phyloP scores from a whole-genome alignment of 129 eudicot genomes.

The Flaveria trinervia region DNA sequence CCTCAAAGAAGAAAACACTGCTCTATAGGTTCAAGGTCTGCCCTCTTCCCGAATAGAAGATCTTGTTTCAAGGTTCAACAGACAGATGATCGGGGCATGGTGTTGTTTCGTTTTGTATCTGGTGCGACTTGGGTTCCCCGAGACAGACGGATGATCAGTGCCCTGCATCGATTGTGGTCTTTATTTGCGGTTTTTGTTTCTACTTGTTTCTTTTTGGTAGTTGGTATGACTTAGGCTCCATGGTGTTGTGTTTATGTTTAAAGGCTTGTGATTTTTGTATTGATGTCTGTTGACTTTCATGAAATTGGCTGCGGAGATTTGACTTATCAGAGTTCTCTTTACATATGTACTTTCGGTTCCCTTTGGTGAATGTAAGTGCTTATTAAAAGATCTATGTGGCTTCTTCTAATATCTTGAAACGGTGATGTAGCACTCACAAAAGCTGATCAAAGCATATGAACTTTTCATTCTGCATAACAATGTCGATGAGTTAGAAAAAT shows the following conservation, averaged over 20 bases:
- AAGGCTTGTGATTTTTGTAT: slow-evolving; percentile 1
- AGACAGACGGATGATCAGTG: too few relatives aligned
- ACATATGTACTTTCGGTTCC: too few relatives aligned
- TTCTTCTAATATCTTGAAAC: too few relatives aligned
- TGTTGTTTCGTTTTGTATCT: too few relatives aligned
- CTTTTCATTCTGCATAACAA: too few relatives aligned
- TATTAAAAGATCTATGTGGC: too few relatives aligned
- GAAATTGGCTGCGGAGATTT: not conserved
- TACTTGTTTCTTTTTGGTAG: not conserved
- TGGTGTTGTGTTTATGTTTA: not conserved
- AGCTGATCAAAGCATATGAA: too few relatives aligned
- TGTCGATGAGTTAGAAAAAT: too few relatives aligned
- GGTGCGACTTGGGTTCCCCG: too few relatives aligned
- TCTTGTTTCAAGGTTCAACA: slow-evolving; percentile 58
- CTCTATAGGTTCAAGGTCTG: slow-evolving; percentile 80
- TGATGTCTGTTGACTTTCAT: not conserved
- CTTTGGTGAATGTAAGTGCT: too few relatives aligned
- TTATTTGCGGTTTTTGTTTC: not conserved
- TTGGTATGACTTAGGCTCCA: not conserved
- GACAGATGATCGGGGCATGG: too few relatives aligned
- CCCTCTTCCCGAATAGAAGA: slow-evolving; percentile 32
- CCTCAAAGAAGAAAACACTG: slow-evolving; percentile 78
- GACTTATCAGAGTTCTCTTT: not conserved
- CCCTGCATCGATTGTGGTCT: not conserved
- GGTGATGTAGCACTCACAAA: too few relatives aligned